A percentile compares a stretch with the other conserved stretches of the same genome.
These are phyloP conservation scores for Solanum hybrid DNA, from an alignment of 305 asterid genomes.

Conservation along the genomic window DNA sequence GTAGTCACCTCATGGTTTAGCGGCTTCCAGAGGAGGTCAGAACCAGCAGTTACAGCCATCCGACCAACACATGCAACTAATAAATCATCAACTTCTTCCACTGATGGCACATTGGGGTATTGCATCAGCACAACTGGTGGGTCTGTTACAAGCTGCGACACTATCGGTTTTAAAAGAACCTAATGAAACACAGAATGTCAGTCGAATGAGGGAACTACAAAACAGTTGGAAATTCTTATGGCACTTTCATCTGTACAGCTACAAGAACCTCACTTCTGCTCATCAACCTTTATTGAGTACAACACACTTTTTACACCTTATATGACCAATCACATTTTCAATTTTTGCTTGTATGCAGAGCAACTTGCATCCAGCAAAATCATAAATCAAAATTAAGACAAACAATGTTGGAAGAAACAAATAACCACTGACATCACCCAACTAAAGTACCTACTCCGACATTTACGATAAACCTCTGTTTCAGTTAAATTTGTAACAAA, in stretches of 20 bases:
- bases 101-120: conserved; percentile 48
- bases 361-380: neutral
- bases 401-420: neutral
- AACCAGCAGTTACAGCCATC: conserved; percentile 91
- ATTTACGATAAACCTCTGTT: neutral
- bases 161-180: conserved; percentile 77
- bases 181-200: conserved; percentile 19
- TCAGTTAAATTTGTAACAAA: neutral
- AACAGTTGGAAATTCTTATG: neutral
- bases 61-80: conserved; percentile 70
- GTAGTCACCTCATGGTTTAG: conserved; percentile 76
- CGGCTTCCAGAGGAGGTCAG: conserved; percentile 92
- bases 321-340: neutral
- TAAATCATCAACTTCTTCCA: conserved; percentile 60
- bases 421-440: neutral
- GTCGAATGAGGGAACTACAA: neutral
- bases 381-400: neutral
- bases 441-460: neutral
- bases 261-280: neutral
- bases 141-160: conserved; percentile 60
- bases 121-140: conserved; percentile 50
- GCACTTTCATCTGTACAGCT: neutral
- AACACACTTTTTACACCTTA: neutral
- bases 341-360: neutral
- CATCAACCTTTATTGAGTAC: neutral